These are phyloP conservation scores for Trichocladium uniseriatum DNA, from an alignment of 495 filamentous ascomycete genomes.

Conservation along the genomic window DNA sequence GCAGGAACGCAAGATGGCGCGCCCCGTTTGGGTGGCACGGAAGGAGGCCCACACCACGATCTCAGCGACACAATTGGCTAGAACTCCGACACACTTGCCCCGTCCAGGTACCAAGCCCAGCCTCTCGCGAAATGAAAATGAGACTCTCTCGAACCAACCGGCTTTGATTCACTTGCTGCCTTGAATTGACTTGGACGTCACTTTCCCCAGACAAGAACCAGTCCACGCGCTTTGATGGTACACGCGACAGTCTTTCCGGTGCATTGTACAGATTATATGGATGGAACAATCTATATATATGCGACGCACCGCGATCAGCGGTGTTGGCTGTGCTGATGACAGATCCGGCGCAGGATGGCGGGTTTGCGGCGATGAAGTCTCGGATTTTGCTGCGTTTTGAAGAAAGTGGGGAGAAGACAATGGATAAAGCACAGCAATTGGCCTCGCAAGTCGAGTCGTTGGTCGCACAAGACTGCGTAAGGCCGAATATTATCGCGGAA, in stretches of 20 bases:
- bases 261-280: too few species aligned
- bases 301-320: not conserved
- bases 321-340: not conserved
- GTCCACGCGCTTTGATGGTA: not conserved
- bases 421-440: too few species aligned
- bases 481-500: not conserved
- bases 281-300: not conserved
- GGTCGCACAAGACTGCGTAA: too few species aligned
- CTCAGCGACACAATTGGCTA: slow-evolving; percentile 9
- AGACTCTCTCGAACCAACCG: slow-evolving; percentile 14
- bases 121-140: slow-evolving; percentile 22
- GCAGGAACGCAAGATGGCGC: slow-evolving; percentile 24
- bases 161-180: not conserved
- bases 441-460: too few species aligned
- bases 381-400: not conserved
- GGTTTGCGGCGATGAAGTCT: not conserved
- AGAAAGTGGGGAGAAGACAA: too few species aligned
- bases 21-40: slow-evolving; percentile 18
- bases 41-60: slow-evolving; percentile 8
- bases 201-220: not conserved
- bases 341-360: not conserved
- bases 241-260: too few species aligned
- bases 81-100: slow-evolving; percentile 7
- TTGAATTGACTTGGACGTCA: not conserved
- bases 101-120: slow-evolving; percentile 16